A percentile compares a stretch with the other conserved stretches of the same genome.
Conservation (phyloP, 2,329 filamentous ascomycete species). For the Alternaria gaisen region DNA sequence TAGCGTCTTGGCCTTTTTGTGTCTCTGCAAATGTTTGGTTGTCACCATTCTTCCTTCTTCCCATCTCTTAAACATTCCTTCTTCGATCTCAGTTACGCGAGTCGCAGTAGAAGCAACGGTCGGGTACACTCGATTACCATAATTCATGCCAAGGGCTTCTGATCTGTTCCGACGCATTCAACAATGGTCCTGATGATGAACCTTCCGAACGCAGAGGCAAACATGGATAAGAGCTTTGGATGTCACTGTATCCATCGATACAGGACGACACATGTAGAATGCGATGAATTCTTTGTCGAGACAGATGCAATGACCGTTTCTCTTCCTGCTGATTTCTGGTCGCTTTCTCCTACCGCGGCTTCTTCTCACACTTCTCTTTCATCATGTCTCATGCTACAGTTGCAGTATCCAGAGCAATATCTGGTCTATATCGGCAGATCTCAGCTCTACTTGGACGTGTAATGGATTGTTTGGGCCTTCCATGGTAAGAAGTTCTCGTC, state of each 20-base stretch:
- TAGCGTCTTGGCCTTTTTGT: background rate
- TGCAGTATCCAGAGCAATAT: background rate
- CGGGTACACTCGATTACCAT: background rate
- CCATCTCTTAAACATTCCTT: background rate
- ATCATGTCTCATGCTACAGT: background rate
- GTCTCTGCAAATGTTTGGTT: background rate
- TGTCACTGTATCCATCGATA: background rate
- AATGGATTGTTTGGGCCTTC: no score
- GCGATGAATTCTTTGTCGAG: background rate
- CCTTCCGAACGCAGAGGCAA: background rate
- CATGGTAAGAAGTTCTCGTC: background rate
- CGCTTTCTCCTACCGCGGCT: background rate
- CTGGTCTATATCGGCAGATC: background rate
- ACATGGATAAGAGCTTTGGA: background rate
- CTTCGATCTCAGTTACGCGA: background rate
- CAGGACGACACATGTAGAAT: background rate
- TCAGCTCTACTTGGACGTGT: background rate
- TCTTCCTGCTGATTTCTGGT: background rate
- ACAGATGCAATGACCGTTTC: background rate
- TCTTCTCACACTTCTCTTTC: background rate
- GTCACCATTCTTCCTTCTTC: background rate
- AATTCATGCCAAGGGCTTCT: background rate
- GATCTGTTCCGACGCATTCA: background rate
- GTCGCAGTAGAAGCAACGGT: background rate
- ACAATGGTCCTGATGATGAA: background rate